phyloP scores from a whole-genome alignment of 495 filamentous ascomycete species.

The Paragyromitra xinjiangensis region DNA sequence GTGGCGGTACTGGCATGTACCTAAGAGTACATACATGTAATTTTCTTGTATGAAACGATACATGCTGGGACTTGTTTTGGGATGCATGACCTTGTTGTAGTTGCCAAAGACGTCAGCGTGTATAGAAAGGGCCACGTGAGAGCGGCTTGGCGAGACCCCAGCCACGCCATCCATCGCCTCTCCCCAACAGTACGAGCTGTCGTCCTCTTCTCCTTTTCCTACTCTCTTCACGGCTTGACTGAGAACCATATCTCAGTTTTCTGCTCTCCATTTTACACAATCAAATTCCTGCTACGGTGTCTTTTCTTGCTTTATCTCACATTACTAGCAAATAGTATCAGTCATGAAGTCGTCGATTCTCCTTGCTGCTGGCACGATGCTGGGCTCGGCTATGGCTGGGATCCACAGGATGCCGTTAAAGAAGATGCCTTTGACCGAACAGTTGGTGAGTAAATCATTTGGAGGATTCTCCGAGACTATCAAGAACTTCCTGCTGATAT shows the following conservation, averaged over 20 bases:
- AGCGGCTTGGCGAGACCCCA: constrained; percentile 44
- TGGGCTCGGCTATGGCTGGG: constrained; percentile 81
- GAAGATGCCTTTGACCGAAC: constrained; percentile 91
- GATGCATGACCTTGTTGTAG: background rate
- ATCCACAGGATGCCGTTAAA: constrained; percentile 95
- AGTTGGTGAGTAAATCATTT: constrained; percentile 73
- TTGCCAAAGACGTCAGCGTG: constrained; percentile 32
- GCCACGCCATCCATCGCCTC: constrained; percentile 42
- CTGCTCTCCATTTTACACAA: background rate
- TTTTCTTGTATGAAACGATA: constrained; percentile 24
- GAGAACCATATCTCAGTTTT: constrained; percentile 24
- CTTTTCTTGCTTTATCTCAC: constrained; percentile 7
- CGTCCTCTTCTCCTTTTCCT: constrained; percentile 36
- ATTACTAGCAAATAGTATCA: constrained; percentile 24
- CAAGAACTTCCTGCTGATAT: constrained; percentile 36
- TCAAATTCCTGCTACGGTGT: constrained; percentile 2
- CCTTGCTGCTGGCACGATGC: constrained; percentile 79
- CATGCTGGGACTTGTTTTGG: constrained; percentile 32
- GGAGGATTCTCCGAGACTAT: background rate
- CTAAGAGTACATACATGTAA: background rate
- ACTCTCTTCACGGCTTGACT: constrained; percentile 29
- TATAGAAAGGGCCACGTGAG: constrained; percentile 9
- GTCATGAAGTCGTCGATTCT: constrained; percentile 84
- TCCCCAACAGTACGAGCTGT: constrained; percentile 20
- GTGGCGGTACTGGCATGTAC: constrained; percentile 11